Conservation (phyloP, 495 filamentous ascomycete genomes). For the Pyronema omphalodes region DNA sequence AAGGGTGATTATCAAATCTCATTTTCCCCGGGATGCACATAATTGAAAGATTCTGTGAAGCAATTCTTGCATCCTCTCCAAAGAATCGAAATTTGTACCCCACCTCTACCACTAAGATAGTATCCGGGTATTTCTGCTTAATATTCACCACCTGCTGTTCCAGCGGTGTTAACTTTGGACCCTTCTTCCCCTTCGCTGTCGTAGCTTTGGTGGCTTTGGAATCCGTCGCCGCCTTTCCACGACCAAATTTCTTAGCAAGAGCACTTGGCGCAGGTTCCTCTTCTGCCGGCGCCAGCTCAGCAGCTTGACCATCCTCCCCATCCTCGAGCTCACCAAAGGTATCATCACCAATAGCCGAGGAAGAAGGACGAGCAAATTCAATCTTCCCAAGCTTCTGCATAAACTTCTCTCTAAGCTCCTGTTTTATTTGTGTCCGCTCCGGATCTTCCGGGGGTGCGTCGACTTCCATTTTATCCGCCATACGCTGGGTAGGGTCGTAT, state of each 20-base stretch:
- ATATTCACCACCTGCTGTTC: conserved; percentile 86
- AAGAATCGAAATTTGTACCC: conserved; percentile 98
- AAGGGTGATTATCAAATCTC: conserved; percentile 85
- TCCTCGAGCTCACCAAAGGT: conserved; percentile 34
- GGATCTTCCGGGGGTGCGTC: conserved; percentile 30
- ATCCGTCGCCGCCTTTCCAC: conserved; percentile 4
- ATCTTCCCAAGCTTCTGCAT: conserved; percentile 65
- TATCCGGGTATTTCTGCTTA: conserved; percentile 79
- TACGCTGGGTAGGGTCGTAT: conserved; percentile 10
- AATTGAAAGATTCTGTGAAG: conserved; percentile 81
- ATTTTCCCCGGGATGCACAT: conserved; percentile 94
- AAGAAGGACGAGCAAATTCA: not conserved
- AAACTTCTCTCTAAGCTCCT: conserved; percentile 67
- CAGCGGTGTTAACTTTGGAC: conserved; percentile 82
- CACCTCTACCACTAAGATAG: conserved; percentile 75
- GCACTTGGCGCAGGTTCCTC: conserved; percentile 20
- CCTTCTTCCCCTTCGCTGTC: conserved; percentile 43
- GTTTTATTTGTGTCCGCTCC: conserved; percentile 32
- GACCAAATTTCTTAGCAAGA: conserved; percentile 17
- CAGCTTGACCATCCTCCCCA: conserved; percentile 38
- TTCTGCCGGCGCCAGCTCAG: conserved; percentile 31
- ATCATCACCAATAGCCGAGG: conserved; percentile 40
- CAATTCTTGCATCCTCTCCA: conserved; percentile 84
- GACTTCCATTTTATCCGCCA: conserved; percentile 27
- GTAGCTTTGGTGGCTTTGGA: conserved; percentile 20